Conservation (phyloP, 1,139 yeast genomes). For the Schizosaccharomyces versatilis region DNA sequence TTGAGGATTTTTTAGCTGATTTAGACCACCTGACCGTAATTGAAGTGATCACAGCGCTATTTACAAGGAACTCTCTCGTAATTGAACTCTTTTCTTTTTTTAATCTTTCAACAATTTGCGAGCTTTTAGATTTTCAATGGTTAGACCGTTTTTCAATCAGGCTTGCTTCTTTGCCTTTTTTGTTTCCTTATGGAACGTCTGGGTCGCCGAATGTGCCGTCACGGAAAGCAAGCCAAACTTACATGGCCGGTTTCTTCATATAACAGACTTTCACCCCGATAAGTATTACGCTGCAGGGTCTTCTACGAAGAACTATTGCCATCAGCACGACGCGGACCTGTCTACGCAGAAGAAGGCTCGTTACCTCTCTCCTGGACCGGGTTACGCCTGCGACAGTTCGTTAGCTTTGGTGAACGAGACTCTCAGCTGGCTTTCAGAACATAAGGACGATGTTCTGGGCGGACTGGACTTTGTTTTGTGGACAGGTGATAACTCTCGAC, state of each 20-base stretch:
- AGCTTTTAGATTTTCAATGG: too few relatives aligned
- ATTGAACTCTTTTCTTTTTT: too few relatives aligned
- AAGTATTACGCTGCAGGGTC: conserved; percentile 39
- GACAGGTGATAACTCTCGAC: conserved; percentile 81
- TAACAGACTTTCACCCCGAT: conserved; percentile 75
- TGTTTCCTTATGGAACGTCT: too few relatives aligned
- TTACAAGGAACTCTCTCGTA: too few relatives aligned
- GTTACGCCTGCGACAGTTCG: conserved; percentile 52
- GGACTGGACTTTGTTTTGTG: conserved; percentile 58
- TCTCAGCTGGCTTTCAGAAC: conserved; percentile 39
- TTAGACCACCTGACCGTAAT: too few relatives aligned
- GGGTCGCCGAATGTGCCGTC: neutral
- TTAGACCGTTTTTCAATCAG: too few relatives aligned
- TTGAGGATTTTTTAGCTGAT: too few relatives aligned
- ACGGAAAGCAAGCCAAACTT: neutral
- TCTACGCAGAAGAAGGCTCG: conserved; percentile 27
- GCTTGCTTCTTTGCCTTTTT: too few relatives aligned
- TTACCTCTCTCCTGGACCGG: conserved; percentile 57
- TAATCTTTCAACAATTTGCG: too few relatives aligned
- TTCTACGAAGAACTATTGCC: conserved; percentile 33
- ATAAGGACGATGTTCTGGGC: conserved; percentile 31
- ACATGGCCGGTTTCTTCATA: conserved; percentile 55
- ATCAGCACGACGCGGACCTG: conserved; percentile 17
- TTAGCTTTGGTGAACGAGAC: conserved; percentile 38
- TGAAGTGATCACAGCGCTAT: too few relatives aligned